These are phyloP conservation scores for Backusella parvicylindrica DNA, from an alignment of 192 early-diverging fungal genomes.

Conservation along the genomic window DNA sequence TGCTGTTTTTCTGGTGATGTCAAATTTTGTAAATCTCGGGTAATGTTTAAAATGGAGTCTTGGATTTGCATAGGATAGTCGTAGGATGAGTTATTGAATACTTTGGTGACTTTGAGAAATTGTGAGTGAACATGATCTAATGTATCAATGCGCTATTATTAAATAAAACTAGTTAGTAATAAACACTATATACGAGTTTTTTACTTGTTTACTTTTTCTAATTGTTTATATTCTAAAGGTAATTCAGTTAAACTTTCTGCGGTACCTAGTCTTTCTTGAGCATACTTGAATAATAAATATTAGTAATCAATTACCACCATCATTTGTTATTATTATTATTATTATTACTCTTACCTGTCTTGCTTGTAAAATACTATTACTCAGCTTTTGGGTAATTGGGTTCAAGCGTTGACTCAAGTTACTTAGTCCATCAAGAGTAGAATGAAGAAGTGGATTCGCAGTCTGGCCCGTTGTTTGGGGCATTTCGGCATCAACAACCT, in stretches of 20 bases:
- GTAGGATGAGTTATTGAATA: not conserved
- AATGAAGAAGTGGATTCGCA: not conserved
- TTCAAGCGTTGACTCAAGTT: not conserved
- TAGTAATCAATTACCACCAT: too few relatives aligned
- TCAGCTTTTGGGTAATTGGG: not conserved
- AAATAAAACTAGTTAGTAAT: not conserved
- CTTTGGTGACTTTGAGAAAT: not conserved
- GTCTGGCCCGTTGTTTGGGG: not conserved
- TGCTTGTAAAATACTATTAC: not conserved
- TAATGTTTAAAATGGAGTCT: not conserved
- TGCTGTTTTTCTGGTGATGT: not conserved
- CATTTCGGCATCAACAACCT: not conserved
- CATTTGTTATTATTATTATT: not conserved
- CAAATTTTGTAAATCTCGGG: not conserved
- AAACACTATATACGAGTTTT: not conserved
- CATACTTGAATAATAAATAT: not conserved
- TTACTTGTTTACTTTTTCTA: not conserved
- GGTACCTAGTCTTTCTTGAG: not conserved
- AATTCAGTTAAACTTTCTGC: not conserved
- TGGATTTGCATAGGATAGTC: not conserved
- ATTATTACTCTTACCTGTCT: not conserved
- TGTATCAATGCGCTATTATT: not conserved
- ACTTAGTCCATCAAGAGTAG: not conserved
- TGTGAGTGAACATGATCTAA: not conserved
- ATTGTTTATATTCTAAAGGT: not conserved